Percentiles rank a stretch among this genome's conserved stretches.
Evolutionary conservation across 2,329 filamentous ascomycete species (phyloP).

Genomic region (Claviceps sp.): DNA sequence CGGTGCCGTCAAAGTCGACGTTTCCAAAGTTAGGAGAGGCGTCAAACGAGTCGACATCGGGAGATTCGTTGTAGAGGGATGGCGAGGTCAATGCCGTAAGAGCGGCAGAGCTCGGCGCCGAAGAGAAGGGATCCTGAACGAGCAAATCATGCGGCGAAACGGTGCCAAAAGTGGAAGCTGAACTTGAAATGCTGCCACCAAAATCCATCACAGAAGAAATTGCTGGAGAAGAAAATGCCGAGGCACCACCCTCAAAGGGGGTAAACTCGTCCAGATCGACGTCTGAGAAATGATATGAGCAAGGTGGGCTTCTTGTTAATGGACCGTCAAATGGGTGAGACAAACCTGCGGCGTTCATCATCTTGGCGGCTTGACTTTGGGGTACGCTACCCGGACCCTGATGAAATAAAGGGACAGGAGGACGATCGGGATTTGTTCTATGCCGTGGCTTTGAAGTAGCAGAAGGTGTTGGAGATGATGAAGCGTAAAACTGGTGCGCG

Average conservation of each 20-base stretch:
- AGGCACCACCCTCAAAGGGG: conserved; percentile 38
- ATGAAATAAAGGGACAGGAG: conserved; percentile 60
- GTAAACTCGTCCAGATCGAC: conserved; percentile 46
- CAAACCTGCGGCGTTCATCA: conserved; percentile 31
- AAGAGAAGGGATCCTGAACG: conserved; percentile 55
- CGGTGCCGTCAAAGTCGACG: conserved; percentile 38
- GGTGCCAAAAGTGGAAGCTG: conserved; percentile 48
- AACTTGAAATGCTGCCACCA: conserved; percentile 31
- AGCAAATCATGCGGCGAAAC: conserved; percentile 75
- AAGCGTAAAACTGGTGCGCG: conserved; percentile 51
- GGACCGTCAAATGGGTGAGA: not conserved
- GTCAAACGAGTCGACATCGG: conserved; percentile 60
- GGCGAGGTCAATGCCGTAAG: conserved; percentile 80
- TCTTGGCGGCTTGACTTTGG: conserved; percentile 27
- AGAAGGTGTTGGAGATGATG: conserved; percentile 49
- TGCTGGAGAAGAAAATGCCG: conserved; percentile 40
- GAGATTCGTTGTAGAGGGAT: conserved; percentile 64
- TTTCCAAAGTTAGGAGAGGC: conserved; percentile 64
- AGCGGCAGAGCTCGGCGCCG: conserved; percentile 67
- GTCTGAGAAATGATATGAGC: conserved; percentile 31
- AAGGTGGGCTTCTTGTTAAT: conserved; percentile 5
- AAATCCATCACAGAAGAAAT: conserved; percentile 38
- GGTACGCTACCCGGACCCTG: conserved; percentile 40
- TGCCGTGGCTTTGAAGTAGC: conserved; percentile 40
- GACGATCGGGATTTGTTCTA: conserved; percentile 35